Base-by-base conservation (phyloP, 2,329 filamentous ascomycete species). In the Fusarium solani-melongenae region DNA sequence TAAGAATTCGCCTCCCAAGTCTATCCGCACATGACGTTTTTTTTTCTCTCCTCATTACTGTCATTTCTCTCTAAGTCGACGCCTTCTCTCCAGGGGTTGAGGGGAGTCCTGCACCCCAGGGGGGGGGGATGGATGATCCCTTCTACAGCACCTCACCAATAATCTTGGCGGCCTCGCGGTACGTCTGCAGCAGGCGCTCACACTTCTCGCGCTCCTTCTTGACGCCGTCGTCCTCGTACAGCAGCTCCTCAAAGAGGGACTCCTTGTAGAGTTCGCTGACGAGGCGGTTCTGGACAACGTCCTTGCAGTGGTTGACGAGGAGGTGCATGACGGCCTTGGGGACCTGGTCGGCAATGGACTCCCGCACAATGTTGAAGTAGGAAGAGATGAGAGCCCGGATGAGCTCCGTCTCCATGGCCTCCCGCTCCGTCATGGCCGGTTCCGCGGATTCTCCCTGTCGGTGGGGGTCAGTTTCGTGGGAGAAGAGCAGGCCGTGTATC, bases 301-400 rank as follows among this genome's bases (percentile, higher is more conserved):
- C 96, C 83, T 98, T 98, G 85, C 94, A 97, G 86, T 98, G 94
- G 84, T 99, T 99, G 81, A 99, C 96, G 36, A 99, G 90, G 55
- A 99, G 90, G 82, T 99, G 96, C 96, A 99, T 99, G 77, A 99
- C 93, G 6, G 96, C 96, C 86, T 99, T 99, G 75, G 96, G 96
- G 12, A 99, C 96, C 84, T 98, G 96, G 81, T 99, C 96, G 51
- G 96, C 96, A 78, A 98, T 98, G n/a, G 94, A 96, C 84, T 99
- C 96, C 72, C 96, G 94, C 55, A 99, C 96, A 79, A 99, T 99
- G 83, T 98, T 97, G 88, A 99, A 99, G 87, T 99, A 99, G 1
- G 95, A 98, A 34, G 94, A 97, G 82, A 99, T 99, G 65, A 99
- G 90, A 55, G 95, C 94, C 55, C 96, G 93, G 81, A 99, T 99